Base-by-base conservation (phyloP, 768 basidiomycete species). In the Hygrophoropsis aurantiaca region DNA sequence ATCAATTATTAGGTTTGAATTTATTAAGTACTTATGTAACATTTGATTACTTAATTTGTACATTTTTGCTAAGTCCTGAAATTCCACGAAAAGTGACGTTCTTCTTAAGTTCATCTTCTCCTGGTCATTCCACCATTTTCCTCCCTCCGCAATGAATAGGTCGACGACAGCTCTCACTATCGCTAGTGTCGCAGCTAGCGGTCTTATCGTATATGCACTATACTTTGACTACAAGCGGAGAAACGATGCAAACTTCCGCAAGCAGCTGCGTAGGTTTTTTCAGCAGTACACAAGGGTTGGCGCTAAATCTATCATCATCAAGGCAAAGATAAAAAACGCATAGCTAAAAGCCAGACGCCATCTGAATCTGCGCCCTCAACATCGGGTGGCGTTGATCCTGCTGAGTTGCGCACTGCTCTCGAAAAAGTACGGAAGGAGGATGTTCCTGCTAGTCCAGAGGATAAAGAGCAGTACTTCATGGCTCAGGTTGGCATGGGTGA, bases 151-250 rank as follows among this genome's bases (percentile, higher is more conserved):
- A 44, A 63, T 65, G 58, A 54, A 55, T 42, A 61, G 63, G 63
- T 58, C 72, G n/a, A 58, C 72, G 52, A 66, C 70, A 23, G 54
- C 69, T 43, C 48, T 78, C 54, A 67, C 74, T 30, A 64, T 72
- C 55, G 69, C 73, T 18, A 67, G 69, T 37, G 59, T 73, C 44
- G 76, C 84, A 18, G 77, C 79, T 36, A 75, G 83, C 38, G 62
- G 69, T 39, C 57, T 84, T 32, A 67, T 88, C 27, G 91, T 84
- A 19, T 98, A 97, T 66, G 92, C 88, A 24, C 77, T 82, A 44
- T 97, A 93, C 71, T 99, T 97, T 60, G 97, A 99, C 75, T 85
- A 95, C 74, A 90, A 81, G 73, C 85, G 97, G 42, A 81, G 94
- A 60, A 90, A 88, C 63, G 92, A 97, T 62, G 68, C 74, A 35